Evolutionary conservation across 2,329 filamentous ascomycete species (phyloP).

Genomic region (Cladorrhinum sp.): DNA sequence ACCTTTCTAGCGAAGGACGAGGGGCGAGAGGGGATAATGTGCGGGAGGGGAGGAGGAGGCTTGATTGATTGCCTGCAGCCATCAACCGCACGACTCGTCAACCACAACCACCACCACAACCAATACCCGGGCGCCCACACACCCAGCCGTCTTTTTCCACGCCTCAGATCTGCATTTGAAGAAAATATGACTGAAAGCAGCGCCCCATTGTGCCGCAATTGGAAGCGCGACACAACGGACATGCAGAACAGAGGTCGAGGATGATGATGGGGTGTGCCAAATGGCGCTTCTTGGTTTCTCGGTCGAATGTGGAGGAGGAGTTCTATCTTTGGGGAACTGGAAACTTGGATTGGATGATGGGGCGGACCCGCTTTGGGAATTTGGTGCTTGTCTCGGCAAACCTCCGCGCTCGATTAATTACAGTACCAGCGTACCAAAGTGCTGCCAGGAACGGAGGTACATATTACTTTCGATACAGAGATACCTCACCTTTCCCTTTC

Average conservation of each 20-base stretch:
- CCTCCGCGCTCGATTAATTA: conserved; percentile 6
- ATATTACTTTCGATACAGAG: neutral
- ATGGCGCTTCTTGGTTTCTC: conserved; percentile 5
- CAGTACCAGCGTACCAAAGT: conserved; percentile 2
- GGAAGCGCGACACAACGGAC: conserved; percentile 6
- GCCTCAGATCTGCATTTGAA: neutral
- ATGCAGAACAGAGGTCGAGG: conserved; percentile 11
- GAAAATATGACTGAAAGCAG: neutral
- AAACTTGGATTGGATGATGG: neutral
- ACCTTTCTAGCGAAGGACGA: neutral
- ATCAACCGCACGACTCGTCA: conserved; percentile 2
- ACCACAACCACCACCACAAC: neutral
- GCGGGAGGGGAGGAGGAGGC: neutral
- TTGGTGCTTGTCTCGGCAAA: conserved; percentile 8
- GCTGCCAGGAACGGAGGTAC: neutral
- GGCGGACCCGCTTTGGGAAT: neutral
- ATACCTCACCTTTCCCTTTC: conserved; percentile 4
- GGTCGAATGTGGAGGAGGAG: conserved; percentile 3
- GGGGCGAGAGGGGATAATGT: neutral
- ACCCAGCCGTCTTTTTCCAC: neutral
- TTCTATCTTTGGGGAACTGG: neutral
- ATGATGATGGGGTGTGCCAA: conserved; percentile 20
- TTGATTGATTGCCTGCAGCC: conserved; percentile 6
- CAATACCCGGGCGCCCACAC: neutral
- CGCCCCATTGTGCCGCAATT: conserved; percentile 2